Evolutionary conservation across 2,329 filamentous ascomycete genomes (phyloP).

Genomic region (Nigrograna mackinnonii): DNA sequence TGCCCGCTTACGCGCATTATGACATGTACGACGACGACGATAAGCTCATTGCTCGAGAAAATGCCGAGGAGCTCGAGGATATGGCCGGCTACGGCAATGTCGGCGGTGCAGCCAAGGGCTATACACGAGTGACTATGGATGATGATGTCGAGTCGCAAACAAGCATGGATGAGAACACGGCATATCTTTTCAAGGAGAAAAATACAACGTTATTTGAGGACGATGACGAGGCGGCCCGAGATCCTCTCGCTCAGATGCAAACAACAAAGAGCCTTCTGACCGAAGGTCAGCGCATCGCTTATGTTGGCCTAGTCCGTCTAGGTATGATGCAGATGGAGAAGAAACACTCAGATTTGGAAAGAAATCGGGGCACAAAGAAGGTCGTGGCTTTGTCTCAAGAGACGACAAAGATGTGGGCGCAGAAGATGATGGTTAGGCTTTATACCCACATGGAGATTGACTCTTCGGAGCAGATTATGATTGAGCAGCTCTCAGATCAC

Average conservation of each 20-base stretch:
- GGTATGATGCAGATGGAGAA: constrained; percentile 78
- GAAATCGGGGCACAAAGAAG: constrained; percentile 72
- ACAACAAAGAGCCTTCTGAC: constrained; percentile 94
- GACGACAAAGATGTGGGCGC: constrained; percentile 90
- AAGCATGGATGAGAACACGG: constrained; percentile 96
- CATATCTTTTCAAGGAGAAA: constrained; percentile 87
- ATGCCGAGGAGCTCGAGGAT: constrained; percentile 69
- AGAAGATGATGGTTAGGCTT: constrained; percentile 95
- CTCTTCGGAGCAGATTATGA: constrained; percentile 92
- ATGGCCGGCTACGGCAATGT: constrained; percentile 74
- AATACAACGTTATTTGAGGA: constrained; percentile 56
- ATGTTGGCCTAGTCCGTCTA: constrained; percentile 86
- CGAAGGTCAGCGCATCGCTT: constrained; percentile 93
- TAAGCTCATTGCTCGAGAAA: constrained; percentile 80
- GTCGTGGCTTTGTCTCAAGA: constrained; percentile 71
- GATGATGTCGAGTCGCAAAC: constrained; percentile 93
- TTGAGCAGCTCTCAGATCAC: constrained; percentile 92
- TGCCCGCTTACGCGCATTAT: constrained; percentile 91
- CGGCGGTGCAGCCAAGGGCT: constrained; percentile 90
- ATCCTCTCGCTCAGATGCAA: constrained; percentile 87
- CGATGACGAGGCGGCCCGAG: constrained; percentile 77
- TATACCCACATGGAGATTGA: constrained; percentile 98
- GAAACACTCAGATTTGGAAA: constrained; percentile 65
- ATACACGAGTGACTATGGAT: constrained; percentile 92
- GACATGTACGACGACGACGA: constrained; percentile 97